A percentile compares a stretch with the other conserved stretches of the same genome.
Evolutionary conservation across 176 grass and related monocot genomes (phyloP).

Genomic region (Aechmea fasciata): DNA sequence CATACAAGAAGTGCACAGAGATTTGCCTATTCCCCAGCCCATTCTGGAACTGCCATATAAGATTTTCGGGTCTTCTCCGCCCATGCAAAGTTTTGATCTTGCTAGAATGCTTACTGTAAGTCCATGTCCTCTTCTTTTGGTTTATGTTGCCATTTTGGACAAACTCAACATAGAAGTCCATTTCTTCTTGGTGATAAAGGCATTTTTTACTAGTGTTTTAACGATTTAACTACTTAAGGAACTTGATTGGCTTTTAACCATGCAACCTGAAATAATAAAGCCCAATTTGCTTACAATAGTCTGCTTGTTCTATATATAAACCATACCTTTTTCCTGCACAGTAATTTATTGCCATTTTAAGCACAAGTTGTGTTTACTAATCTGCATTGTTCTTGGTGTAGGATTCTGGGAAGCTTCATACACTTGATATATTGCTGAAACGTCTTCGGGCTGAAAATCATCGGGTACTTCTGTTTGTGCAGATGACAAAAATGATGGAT

Average conservation of each 20-base stretch:
- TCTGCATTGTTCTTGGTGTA: constrained; percentile 30
- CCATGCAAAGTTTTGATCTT: constrained; percentile 94
- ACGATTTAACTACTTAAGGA: too few relatives aligned
- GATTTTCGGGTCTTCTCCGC: constrained; percentile 96
- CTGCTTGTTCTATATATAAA: neutral
- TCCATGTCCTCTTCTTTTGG: neutral
- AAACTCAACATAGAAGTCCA: neutral
- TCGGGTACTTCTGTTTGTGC: constrained; percentile 92
- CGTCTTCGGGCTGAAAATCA: constrained; percentile 86
- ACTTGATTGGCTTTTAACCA: too few relatives aligned
- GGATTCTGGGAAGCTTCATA: constrained; percentile 99
- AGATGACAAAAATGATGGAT: constrained; percentile 99
- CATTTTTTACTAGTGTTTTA: neutral
- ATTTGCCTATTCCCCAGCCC: constrained; percentile 42
- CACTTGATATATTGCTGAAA: constrained; percentile 72
- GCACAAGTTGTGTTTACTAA: constrained; percentile 4
- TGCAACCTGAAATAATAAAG: neutral
- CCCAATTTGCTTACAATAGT: neutral
- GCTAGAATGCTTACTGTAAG: constrained; percentile 98
- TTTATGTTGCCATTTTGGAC: neutral
- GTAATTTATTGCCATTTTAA: too few relatives aligned
- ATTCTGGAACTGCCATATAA: constrained; percentile 75
- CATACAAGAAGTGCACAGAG: constrained; percentile 63
- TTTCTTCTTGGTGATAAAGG: neutral
- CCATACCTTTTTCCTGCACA: too few relatives aligned